These are phyloP conservation scores for Ophiostoma sp. DNA, from an alignment of 2,329 filamentous ascomycete genomes.

Conservation along the genomic window DNA sequence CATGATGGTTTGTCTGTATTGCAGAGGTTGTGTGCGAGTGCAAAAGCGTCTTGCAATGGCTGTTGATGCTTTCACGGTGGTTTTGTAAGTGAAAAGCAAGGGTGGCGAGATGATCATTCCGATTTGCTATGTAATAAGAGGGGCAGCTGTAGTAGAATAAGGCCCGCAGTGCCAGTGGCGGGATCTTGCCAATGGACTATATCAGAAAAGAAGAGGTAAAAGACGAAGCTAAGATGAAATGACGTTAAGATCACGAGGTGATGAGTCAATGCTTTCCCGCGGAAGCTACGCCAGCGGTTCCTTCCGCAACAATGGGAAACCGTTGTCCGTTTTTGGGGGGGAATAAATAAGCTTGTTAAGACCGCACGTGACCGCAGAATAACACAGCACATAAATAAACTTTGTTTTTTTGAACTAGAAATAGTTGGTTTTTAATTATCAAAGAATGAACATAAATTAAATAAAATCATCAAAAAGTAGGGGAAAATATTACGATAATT, in stretches of 20 bases:
- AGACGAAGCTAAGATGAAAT: neutral
- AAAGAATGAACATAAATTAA: neutral
- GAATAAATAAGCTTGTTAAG: neutral
- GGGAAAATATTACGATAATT: neutral
- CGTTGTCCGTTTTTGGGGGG: neutral
- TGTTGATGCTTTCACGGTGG: neutral
- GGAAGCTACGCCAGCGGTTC: constrained; percentile 7
- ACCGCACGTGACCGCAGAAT: neutral
- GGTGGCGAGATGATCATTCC: constrained; percentile 5
- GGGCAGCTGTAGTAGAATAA: constrained; percentile 8
- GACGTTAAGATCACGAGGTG: neutral
- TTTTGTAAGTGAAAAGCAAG: constrained; percentile 1
- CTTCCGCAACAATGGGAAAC: neutral
- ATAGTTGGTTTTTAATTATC: neutral
- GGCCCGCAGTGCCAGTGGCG: neutral
- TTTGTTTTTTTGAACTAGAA: neutral
- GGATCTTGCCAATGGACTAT: neutral
- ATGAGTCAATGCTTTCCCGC: neutral
- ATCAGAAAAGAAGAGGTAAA: neutral
- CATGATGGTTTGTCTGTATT: constrained; percentile 18
- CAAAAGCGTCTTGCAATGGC: constrained; percentile 3
- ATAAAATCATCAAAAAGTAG: neutral
- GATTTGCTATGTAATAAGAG: constrained; percentile 11
- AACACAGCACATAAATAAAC: neutral
- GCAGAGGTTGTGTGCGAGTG: neutral